Percentiles rank a stretch among this genome's conserved stretches.
phyloP scores from a whole-genome alignment of 2,329 filamentous ascomycete species.

The Drechslera avenae region DNA sequence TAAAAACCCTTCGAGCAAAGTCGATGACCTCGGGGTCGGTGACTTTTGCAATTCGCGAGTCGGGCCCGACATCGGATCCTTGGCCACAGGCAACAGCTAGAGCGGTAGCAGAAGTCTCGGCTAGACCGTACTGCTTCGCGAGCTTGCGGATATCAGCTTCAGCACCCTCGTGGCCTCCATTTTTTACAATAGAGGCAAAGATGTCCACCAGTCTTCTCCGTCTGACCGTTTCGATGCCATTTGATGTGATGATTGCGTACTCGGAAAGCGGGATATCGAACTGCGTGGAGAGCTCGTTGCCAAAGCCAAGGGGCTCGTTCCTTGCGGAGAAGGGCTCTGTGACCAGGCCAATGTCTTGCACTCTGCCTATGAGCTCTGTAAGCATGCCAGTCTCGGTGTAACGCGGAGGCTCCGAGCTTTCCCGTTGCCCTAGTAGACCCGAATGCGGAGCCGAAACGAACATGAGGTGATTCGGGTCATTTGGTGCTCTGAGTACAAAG shows the following conservation, averaged over 20 bases:
- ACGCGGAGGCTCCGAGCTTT: slow-evolving; percentile 59
- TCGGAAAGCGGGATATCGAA: slow-evolving; percentile 84
- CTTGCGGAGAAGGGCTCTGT: slow-evolving; percentile 68
- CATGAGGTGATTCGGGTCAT: slow-evolving; percentile 67
- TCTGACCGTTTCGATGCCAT: slow-evolving; percentile 83
- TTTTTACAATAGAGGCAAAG: slow-evolving; percentile 80
- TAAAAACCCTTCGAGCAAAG: slow-evolving; percentile 82
- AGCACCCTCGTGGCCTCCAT: slow-evolving; percentile 75
- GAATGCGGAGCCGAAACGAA: slow-evolving; percentile 90
- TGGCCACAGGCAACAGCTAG: slow-evolving; percentile 95
- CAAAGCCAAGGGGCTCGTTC: slow-evolving; percentile 75
- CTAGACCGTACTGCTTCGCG: slow-evolving; percentile 81
- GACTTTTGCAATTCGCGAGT: slow-evolving; percentile 70
- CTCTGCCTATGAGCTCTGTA: slow-evolving; percentile 73
- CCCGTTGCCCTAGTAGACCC: slow-evolving; percentile 72
- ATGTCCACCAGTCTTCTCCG: slow-evolving; percentile 87
- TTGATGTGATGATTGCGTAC: slow-evolving; percentile 89
- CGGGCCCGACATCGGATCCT: slow-evolving; percentile 76
- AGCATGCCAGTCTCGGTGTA: slow-evolving; percentile 83
- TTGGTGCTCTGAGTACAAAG: slow-evolving; percentile 69
- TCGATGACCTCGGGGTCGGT: slow-evolving; percentile 87
- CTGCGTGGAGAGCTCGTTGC: slow-evolving; percentile 95
- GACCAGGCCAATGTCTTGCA: slow-evolving; percentile 79
- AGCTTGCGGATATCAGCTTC: slow-evolving; percentile 84
- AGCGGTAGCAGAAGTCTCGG: slow-evolving; percentile 87